phyloP scores from a whole-genome alignment of 352 stramenopile species.

The Phytophthora idaei region DNA sequence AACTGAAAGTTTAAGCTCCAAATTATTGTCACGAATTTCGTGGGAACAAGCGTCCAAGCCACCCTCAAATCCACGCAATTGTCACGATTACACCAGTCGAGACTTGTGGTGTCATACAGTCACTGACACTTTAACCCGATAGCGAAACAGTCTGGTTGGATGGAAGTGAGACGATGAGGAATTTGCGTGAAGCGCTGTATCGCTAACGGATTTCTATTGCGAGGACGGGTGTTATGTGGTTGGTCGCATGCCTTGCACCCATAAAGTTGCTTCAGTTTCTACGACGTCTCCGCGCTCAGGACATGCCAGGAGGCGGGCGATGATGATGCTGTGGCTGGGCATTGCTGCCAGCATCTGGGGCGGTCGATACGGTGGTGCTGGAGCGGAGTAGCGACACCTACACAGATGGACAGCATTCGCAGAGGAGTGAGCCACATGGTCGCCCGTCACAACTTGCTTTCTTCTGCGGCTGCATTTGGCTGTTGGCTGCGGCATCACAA shows the following conservation, averaged over 20 bases:
- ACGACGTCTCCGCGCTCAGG: conserved; percentile 30
- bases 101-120: conserved; percentile 3
- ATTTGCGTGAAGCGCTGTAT: background rate
- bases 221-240: conserved; percentile 28
- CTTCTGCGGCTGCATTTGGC: conserved; percentile 13
- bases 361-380: conserved; percentile 3
- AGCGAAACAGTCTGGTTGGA: conserved; percentile 11
- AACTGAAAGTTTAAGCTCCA: conserved; percentile 1
- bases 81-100: conserved; percentile 9
- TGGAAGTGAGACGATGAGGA: conserved; percentile 5
- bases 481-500: background rate
- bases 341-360: conserved; percentile 25
- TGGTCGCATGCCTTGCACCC: conserved; percentile 15
- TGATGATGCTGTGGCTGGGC: conserved; percentile 32
- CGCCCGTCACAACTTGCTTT: conserved; percentile 23
- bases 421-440: conserved; percentile 31
- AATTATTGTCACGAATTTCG: background rate
- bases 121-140: background rate
- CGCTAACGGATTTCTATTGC: conserved; percentile 38
- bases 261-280: conserved; percentile 24
- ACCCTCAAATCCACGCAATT: background rate
- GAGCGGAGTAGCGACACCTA: conserved; percentile 50
- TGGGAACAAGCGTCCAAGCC: background rate
- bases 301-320: conserved; percentile 61
- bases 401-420: conserved; percentile 30